Percentiles rank a stretch among this genome's conserved stretches.
Conservation (phyloP, 1,139 yeast genomes). For the Ogataea hybrid region DNA sequence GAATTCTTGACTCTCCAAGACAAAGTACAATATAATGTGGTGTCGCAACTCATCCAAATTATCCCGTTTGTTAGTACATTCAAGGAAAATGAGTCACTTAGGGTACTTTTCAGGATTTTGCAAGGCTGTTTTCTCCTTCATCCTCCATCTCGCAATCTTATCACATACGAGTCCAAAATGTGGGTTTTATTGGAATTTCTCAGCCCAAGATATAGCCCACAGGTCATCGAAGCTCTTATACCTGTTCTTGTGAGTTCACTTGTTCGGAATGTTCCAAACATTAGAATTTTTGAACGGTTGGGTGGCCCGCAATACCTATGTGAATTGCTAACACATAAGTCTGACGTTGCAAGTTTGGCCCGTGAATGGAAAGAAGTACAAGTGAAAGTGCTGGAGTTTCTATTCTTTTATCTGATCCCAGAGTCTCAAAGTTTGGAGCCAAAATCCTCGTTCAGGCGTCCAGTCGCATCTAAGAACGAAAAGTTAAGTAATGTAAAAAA, state of each 20-base stretch:
- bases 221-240: conserved; percentile 45
- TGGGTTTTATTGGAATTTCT: conserved; percentile 22
- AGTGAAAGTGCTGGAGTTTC: conserved; percentile 66
- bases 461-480: too few species aligned
- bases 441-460: background rate
- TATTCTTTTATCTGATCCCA: conserved; percentile 70
- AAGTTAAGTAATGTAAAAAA: too few species aligned
- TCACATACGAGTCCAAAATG: conserved; percentile 37
- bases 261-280: conserved; percentile 54
- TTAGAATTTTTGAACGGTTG: conserved; percentile 58
- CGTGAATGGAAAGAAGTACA: conserved; percentile 43
- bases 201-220: conserved; percentile 17
- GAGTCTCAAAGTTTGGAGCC: conserved; percentile 38
- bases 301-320: conserved; percentile 61
- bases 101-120: conserved; percentile 40
- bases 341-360: conserved; percentile 3
- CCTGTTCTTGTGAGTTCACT: conserved; percentile 60
- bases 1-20: conserved; percentile 52
- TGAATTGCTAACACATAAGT: conserved; percentile 34
- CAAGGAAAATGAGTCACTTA: conserved; percentile 2
- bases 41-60: conserved; percentile 23
- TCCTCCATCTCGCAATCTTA: conserved; percentile 50
- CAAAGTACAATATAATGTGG: conserved; percentile 47
- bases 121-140: conserved; percentile 68
- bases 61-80: conserved; percentile 11